phyloP scores from a whole-genome alignment of 2,329 filamentous ascomycete species.

The Hypoxylon sp. region DNA sequence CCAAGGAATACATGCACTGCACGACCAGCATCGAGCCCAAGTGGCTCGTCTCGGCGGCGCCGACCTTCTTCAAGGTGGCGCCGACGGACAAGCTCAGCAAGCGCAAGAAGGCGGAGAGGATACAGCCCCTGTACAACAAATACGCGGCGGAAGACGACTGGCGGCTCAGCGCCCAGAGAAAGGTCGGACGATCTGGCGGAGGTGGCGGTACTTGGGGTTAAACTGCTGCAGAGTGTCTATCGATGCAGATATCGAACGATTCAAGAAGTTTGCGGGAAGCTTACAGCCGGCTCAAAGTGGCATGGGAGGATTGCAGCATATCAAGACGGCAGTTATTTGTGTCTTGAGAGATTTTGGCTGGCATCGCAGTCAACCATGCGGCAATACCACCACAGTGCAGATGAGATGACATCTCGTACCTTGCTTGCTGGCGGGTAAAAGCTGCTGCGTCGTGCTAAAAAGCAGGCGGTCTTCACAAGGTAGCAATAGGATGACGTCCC shows the following conservation, averaged over 20 bases:
- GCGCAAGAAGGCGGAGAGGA: conserved; percentile 91
- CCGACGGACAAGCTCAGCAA: conserved; percentile 86
- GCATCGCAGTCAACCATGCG: neutral
- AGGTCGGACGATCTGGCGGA: conserved; percentile 82
- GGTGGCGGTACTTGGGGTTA: conserved; percentile 93
- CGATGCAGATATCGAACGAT: too few relatives aligned
- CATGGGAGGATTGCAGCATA: too few relatives aligned
- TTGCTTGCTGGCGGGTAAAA: neutral
- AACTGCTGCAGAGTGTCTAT: neutral
- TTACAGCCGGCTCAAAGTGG: neutral
- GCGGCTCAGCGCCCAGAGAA: conserved; percentile 87
- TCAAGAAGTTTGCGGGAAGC: neutral
- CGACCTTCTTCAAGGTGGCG: conserved; percentile 98
- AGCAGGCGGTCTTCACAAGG: neutral
- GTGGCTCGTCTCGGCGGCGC: conserved; percentile 93
- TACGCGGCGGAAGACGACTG: conserved; percentile 94
- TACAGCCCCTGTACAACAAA: conserved; percentile 93
- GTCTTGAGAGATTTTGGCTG: neutral
- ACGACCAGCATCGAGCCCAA: conserved; percentile 95
- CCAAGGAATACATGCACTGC: conserved; percentile 97
- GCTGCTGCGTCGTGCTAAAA: neutral
- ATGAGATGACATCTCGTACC: neutral
- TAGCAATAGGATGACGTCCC: neutral
- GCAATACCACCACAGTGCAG: neutral
- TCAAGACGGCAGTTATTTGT: neutral